phyloP scores from a whole-genome alignment of 768 basidiomycete species.

The Pisolithus microcarpus region DNA sequence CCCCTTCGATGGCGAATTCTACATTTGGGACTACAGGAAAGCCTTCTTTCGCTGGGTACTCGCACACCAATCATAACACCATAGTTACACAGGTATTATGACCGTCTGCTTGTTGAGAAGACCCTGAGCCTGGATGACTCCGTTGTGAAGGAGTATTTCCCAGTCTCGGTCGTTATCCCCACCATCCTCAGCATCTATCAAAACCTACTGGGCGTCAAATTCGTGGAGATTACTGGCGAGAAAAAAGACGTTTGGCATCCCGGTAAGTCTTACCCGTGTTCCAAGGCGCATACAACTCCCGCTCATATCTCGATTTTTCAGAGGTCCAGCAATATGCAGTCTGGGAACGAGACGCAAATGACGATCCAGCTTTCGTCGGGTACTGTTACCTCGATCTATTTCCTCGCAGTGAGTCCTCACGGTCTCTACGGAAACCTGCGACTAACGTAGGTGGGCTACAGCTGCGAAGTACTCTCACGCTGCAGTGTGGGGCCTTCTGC shows the following conservation, averaged over 20 bases:
- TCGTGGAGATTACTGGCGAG: conserved; percentile 47
- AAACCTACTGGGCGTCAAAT: conserved; percentile 68
- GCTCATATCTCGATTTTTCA: conserved; percentile 14
- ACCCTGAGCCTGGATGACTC: conserved; percentile 66
- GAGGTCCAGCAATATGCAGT: conserved; percentile 83
- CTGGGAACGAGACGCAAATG: conserved; percentile 73
- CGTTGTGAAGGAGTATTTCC: conserved; percentile 85
- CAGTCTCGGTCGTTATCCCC: conserved; percentile 75
- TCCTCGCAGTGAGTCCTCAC: conserved; percentile 53
- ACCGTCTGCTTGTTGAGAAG: conserved; percentile 48
- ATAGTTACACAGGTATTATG: conserved; percentile 21
- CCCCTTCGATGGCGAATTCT: conserved; percentile 66
- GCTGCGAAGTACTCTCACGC: conserved; percentile 81
- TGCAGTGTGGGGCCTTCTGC: conserved; percentile 71
- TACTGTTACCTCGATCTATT: conserved; percentile 86
- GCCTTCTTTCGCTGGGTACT: conserved; percentile 16
- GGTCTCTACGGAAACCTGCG: neutral
- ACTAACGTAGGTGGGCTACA: conserved; percentile 17
- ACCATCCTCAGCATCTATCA: conserved; percentile 81
- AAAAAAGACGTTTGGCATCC: conserved; percentile 72
- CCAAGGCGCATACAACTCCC: neutral
- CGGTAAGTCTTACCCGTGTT: conserved; percentile 38
- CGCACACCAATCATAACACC: neutral
- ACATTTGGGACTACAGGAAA: conserved; percentile 81
- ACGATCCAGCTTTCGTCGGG: conserved; percentile 68